phyloP scores from a whole-genome alignment of 73 alveolate species.

The Diophrys sp. region DNA sequence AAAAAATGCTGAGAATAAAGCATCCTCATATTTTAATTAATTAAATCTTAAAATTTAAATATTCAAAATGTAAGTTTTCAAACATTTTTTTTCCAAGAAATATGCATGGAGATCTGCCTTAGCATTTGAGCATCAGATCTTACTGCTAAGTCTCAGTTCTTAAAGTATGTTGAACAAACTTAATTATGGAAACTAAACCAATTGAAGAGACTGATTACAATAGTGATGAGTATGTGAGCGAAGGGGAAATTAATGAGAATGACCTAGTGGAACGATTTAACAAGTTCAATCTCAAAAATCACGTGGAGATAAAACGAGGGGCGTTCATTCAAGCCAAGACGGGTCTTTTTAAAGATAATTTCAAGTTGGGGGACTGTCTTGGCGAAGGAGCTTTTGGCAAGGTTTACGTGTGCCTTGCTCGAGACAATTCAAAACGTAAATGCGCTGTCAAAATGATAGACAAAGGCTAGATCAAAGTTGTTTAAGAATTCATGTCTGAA shows the following conservation, averaged over 20 bases:
- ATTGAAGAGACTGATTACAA: too few relatives aligned
- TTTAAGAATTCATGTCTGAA: neutral
- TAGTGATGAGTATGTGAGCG: neutral
- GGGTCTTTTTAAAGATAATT: conserved; percentile 1
- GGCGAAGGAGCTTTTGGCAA: conserved; percentile 16
- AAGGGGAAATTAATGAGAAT: neutral
- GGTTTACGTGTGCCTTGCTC: conserved; percentile 1
- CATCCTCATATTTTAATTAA: too few relatives aligned
- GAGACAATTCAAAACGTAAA: neutral
- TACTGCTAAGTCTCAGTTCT: too few relatives aligned
- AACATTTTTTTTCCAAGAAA: too few relatives aligned
- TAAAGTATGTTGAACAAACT: too few relatives aligned
- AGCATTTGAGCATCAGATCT: too few relatives aligned
- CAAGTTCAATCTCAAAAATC: neutral
- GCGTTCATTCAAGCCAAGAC: neutral
- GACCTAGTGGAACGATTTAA: neutral
- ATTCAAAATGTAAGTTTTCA: too few relatives aligned
- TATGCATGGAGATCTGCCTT: too few relatives aligned
- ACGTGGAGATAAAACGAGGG: neutral
- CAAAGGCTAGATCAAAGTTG: neutral
- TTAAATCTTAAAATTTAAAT: too few relatives aligned
- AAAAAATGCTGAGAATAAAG: too few relatives aligned
- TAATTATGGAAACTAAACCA: too few relatives aligned
- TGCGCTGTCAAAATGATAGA: conserved; percentile 13
- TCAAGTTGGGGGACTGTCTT: neutral